Evolutionary conservation across 2,329 filamentous ascomycete species (phyloP), one percentile per base, ranked within the genome.

Genomic region (Claviceps monticola): DNA sequence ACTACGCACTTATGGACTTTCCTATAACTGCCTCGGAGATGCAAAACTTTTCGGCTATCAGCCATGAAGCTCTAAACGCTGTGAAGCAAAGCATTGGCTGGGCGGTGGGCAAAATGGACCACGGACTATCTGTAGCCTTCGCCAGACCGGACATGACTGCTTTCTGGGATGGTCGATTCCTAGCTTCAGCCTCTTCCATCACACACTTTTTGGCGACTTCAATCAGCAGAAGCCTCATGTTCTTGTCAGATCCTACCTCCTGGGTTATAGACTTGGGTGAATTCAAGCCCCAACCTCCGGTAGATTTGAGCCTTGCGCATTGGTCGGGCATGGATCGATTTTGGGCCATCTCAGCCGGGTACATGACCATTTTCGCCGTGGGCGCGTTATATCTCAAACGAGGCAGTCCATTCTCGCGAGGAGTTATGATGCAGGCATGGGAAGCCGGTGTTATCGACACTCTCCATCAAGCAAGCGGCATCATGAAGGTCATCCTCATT

Each of bases 401-500:
- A 53, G 84, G 84, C 26, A 78, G 78, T 5, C 80, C 86, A 0
- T 78, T 95, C 56, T 82, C 83, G 2, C 70, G 70, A 1, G 69
- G 73, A 3, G 72, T 72, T 52, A 67, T 76, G 1, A 72, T 76
- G 49, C 77, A 79, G 54, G 78, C 80, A 36, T 79, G 77, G 75
- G 90, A 97, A 65, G 85, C 84, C 23, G 78, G 83, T 7, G 67
- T 96, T 43, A 84, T 91, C 23, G 91, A 97, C 56, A 76, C 83
- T 1, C 74, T 98, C 21, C 84, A 89, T 56, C 94, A 98, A 73
- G 93, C 93, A 47, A 94, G 93, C 43, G 93, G 94, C 14, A 91
- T 98, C 9, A 82, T 96, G 74, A 98, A 98, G 67, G 93, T 98
- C 21, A 95, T 98, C 49, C 72, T 97, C 55, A 97, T 98, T 61